Conservation (phyloP, 768 basidiomycete genomes). For the Termitomyces sp. region DNA sequence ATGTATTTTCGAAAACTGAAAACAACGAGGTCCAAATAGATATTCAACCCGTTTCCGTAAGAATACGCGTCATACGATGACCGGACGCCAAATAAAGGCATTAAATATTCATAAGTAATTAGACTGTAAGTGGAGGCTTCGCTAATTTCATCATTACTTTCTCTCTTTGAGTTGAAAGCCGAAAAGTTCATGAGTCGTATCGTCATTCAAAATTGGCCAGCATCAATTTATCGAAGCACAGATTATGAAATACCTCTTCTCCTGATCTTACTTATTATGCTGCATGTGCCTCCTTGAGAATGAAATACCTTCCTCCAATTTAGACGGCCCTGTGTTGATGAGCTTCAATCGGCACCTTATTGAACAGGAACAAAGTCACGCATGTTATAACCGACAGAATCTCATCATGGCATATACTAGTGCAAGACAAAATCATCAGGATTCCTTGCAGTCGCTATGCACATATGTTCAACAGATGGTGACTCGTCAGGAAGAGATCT, state of each 20-base stretch:
- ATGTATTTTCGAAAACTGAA: no score
- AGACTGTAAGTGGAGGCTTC: not conserved
- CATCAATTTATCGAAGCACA: not conserved
- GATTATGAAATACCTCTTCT: not conserved
- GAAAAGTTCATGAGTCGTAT: not conserved
- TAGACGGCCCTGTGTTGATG: not conserved
- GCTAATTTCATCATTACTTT: not conserved
- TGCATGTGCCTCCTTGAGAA: not conserved
- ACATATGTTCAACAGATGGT: not conserved
- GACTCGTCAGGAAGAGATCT: constrained; percentile 9
- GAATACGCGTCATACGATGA: not conserved
- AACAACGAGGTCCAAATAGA: no score
- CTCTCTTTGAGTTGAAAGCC: not conserved
- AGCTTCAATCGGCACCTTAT: not conserved
- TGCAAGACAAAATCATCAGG: constrained; percentile 1
- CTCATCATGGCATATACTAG: not conserved
- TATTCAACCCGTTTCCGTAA: no score
- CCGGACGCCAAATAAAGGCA: not conserved
- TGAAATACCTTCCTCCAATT: not conserved
- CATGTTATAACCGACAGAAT: not conserved
- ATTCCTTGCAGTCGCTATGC: not conserved
- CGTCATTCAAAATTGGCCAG: not conserved
- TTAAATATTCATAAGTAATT: not conserved
- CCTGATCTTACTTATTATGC: no score
- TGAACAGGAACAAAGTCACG: not conserved